phyloP scores from a whole-genome alignment of 2,329 filamentous ascomycete genomes.

The Epicoccum nigrum region DNA sequence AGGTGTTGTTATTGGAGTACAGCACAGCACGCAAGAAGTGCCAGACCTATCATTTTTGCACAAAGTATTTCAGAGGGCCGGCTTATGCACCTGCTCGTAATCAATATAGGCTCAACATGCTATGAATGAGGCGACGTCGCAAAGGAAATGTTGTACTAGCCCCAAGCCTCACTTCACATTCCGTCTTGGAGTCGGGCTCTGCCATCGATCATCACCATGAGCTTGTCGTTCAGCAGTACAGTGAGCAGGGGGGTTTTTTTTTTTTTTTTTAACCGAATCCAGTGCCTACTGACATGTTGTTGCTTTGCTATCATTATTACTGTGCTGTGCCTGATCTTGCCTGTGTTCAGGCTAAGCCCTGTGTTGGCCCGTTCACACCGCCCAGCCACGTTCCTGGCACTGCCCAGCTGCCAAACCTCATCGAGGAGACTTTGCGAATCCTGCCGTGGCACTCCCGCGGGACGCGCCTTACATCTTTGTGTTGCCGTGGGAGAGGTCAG shows the following conservation, averaged over 20 bases:
- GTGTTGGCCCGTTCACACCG: constrained; percentile 3
- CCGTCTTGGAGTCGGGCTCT: too few species aligned
- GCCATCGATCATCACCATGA: background rate
- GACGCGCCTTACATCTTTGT: background rate
- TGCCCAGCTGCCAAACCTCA: constrained; percentile 18
- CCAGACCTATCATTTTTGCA: too few species aligned
- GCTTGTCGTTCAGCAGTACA: background rate
- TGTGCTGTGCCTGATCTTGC: background rate
- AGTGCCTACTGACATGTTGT: background rate
- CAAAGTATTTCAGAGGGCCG: too few species aligned
- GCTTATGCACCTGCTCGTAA: too few species aligned
- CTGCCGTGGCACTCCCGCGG: constrained; percentile 16
- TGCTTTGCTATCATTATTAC: background rate
- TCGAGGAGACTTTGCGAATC: constrained; percentile 20
- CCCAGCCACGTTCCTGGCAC: constrained; percentile 16
- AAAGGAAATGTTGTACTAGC: too few species aligned
- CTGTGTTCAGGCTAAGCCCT: constrained; percentile 6
- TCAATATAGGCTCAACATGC: too few species aligned
- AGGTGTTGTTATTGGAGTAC: too few species aligned
- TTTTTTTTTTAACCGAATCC: background rate
- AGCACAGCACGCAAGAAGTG: too few species aligned
- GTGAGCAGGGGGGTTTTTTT: background rate
- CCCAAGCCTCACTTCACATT: too few species aligned
- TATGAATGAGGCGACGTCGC: too few species aligned
- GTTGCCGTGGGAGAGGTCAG: constrained; percentile 4